phyloP scores from a whole-genome alignment of 305 asterid genomes.

The Fraxinus sp. region DNA sequence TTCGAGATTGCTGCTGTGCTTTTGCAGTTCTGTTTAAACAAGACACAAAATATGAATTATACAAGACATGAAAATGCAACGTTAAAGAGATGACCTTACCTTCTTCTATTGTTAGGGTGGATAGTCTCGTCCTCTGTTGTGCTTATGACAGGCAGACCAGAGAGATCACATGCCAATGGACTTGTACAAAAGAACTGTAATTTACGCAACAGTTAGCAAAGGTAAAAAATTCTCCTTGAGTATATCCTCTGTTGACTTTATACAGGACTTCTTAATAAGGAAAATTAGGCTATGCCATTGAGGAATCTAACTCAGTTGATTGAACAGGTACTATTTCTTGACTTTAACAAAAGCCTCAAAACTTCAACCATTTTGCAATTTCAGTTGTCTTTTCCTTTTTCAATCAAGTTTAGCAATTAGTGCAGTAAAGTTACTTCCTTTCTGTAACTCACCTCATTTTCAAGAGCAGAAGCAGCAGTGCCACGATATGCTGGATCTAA shows the following conservation, averaged over 20 bases:
- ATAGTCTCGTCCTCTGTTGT: conserved; percentile 30
- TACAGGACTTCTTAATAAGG: background rate
- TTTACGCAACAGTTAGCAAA: background rate
- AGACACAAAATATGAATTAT: background rate
- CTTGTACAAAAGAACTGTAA: conserved; percentile 55
- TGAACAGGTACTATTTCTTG: background rate
- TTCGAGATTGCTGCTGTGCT: conserved; percentile 32
- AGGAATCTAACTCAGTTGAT: background rate
- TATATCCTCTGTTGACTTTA: background rate
- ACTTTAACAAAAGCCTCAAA: background rate
- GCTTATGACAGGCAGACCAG: conserved; percentile 42
- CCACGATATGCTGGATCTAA: conserved; percentile 62
- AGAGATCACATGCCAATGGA: conserved; percentile 59
- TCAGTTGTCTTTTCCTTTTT: background rate
- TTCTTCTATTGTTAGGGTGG: conserved; percentile 36
- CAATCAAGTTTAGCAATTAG: background rate
- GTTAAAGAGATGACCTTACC: conserved; percentile 37
- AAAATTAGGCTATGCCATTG: background rate
- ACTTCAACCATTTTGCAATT: background rate
- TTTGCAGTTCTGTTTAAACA: conserved; percentile 28
- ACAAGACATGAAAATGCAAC: background rate
- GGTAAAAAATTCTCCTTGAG: background rate
- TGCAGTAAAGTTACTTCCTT: background rate
- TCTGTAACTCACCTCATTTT: conserved; percentile 46
- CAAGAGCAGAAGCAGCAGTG: conserved; percentile 56